Conservation (phyloP, 345 rosid species). For the Garcia nutans region DNA sequence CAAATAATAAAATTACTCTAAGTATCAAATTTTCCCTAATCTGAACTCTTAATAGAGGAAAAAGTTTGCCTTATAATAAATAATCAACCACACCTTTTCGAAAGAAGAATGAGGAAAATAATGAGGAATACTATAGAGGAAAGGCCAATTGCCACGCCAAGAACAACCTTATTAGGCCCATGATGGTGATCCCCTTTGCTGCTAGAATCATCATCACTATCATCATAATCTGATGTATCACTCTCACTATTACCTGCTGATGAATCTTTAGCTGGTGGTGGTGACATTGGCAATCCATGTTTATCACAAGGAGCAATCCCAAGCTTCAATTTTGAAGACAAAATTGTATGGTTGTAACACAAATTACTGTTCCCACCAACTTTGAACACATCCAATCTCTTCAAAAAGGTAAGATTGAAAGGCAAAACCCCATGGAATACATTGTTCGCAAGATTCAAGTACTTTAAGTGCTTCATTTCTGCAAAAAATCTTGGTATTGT, state of each 20-base stretch:
- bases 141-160: constrained; percentile 82
- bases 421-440: constrained; percentile 77
- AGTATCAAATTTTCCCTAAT: constrained; percentile 24
- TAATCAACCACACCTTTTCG: constrained; percentile 67
- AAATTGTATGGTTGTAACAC: constrained; percentile 70
- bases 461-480: constrained; percentile 58
- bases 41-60: constrained; percentile 18
- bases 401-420: constrained; percentile 68
- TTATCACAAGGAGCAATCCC: constrained; percentile 86
- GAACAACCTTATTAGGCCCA: constrained; percentile 85
- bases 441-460: constrained; percentile 74
- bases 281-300: constrained; percentile 85
- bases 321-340: constrained; percentile 73
- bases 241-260: constrained; percentile 31
- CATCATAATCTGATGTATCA: constrained; percentile 54
- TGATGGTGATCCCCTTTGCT: constrained; percentile 49
- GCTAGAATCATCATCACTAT: constrained; percentile 31
- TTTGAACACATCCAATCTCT: constrained; percentile 60
- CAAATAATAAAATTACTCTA: constrained; percentile 27
- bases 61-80: background rate
- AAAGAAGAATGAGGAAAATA: constrained; percentile 70
- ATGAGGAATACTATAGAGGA: constrained; percentile 84
- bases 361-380: constrained; percentile 72
- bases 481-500: constrained; percentile 75
- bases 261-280: constrained; percentile 65